Conservation (phyloP, 306 rosid genomes). For the Casuarina glauca region DNA sequence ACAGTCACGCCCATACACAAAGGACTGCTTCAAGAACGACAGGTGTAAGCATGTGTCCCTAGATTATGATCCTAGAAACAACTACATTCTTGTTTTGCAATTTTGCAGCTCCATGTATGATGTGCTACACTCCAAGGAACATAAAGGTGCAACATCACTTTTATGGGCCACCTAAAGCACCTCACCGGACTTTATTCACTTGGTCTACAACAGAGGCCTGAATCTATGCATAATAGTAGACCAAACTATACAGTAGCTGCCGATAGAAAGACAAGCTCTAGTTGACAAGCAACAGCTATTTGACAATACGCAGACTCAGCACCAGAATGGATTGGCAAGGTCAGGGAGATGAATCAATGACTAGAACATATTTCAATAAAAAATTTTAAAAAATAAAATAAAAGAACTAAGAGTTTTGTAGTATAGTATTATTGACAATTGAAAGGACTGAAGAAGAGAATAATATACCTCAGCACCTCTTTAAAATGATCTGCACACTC, state of each 20-base stretch:
- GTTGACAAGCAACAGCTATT: background rate
- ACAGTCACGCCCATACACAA: background rate
- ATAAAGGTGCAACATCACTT: background rate
- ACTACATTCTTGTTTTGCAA: background rate
- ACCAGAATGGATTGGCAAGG: background rate
- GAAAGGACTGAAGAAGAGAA: slow-evolving; percentile 12
- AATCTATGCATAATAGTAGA: background rate
- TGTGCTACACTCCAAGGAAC: background rate
- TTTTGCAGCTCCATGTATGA: background rate
- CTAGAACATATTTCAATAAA: background rate
- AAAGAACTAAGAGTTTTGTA: background rate
- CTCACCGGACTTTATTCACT: background rate
- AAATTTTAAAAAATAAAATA: background rate
- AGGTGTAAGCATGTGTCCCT: background rate
- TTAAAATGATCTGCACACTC: slow-evolving; percentile 94
- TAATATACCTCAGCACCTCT: slow-evolving; percentile 69
- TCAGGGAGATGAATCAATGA: background rate
- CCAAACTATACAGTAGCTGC: background rate
- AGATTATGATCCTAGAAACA: background rate
- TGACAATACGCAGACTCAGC: background rate
- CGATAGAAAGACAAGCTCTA: background rate
- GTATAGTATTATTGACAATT: background rate
- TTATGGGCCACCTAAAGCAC: background rate
- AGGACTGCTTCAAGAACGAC: background rate
- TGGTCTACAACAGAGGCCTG: background rate